Evolutionary conservation across 1,284 basidiomycete genomes (phyloP), one percentile per base, ranked within the genome.

Genomic region (Malassezia obtusa): DNA sequence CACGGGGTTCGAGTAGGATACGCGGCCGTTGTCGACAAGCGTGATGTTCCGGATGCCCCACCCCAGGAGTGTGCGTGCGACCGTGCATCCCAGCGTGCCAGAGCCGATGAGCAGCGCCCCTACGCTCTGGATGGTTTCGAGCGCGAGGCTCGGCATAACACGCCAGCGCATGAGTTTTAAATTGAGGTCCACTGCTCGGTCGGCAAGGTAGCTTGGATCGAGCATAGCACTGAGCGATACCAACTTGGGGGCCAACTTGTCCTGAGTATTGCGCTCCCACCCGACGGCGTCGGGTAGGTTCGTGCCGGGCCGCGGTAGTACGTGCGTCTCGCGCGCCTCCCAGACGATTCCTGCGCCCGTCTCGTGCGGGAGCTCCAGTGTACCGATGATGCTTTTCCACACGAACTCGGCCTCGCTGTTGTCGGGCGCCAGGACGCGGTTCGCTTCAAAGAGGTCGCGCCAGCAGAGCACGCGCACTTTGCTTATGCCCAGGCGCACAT

Each of bases 91-190:
- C 12, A 98, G 78, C 0, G 94, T 98, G 0, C 94, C 92, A 0
- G 92, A 90, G 4, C 92, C 94, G 0, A 98, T 82, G 1, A 96
- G 77, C 1, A 98, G 77, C 72, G 88, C 94, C 45, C 78, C 81
- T 0, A 89, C 89, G 0, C 74, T 72, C 2, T 87, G 82, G 24
- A 99, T 81, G 74, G 84, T 87, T 47, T 94, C 90, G 7, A 98
- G 79, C 60, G 96, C 81, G 40, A 99, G 82, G 0, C 82, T 78
- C 1, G 94, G 92, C 40, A 98, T 78, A 60, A 98, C 90, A 9
- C 92, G 81, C 92, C 92, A 98, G 26, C 89, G 81, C 92, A 99
- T 96, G 22, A 99, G 80, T 75, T 96, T 96, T 48, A 98, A 78
- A 71, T 98, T 98, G 30, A 99, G 79, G 75, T 95, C 90, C 10